These are phyloP conservation scores for Boletus sensibilis DNA, from an alignment of 768 basidiomycete genomes.

Conservation along the genomic window DNA sequence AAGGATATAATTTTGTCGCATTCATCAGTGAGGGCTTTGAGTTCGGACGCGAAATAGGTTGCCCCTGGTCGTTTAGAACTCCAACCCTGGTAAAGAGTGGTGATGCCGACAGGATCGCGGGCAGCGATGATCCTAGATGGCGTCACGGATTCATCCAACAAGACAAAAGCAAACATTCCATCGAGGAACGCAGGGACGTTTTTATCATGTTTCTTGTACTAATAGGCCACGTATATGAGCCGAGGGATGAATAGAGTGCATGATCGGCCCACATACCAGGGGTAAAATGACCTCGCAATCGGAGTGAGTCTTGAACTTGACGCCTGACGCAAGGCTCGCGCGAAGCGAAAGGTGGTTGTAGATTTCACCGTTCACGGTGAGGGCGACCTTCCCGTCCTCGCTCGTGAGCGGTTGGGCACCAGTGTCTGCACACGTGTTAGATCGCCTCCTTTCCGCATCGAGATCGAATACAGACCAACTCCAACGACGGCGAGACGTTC, in stretches of 20 bases:
- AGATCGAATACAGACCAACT: slow-evolving; percentile 63
- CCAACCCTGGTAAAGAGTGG: slow-evolving; percentile 98
- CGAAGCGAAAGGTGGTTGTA: slow-evolving; percentile 93
- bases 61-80: slow-evolving; percentile 76
- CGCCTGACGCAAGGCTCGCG: slow-evolving; percentile 56
- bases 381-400: slow-evolving; percentile 77
- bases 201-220: slow-evolving; percentile 86
- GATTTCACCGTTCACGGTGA: slow-evolving; percentile 98
- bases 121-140: slow-evolving; percentile 93
- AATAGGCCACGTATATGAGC: neutral
- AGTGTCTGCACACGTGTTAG: slow-evolving; percentile 57
- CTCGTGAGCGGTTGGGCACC: slow-evolving; percentile 94
- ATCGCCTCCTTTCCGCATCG: neutral
- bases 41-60: slow-evolving; percentile 92
- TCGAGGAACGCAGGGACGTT: slow-evolving; percentile 80
- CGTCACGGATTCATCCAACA: slow-evolving; percentile 88
- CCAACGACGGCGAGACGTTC: slow-evolving; percentile 98
- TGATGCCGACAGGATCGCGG: slow-evolving; percentile 96
- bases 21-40: slow-evolving; percentile 87
- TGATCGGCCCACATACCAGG: slow-evolving; percentile 51
- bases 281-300: slow-evolving; percentile 98
- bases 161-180: slow-evolving; percentile 98
- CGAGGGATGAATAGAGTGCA: neutral
- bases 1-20: slow-evolving; percentile 95
- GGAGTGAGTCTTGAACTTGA: slow-evolving; percentile 93